These are phyloP conservation scores for Monosporascus sp. DNA, from an alignment of 2,329 filamentous ascomycete genomes.

Conservation along the genomic window DNA sequence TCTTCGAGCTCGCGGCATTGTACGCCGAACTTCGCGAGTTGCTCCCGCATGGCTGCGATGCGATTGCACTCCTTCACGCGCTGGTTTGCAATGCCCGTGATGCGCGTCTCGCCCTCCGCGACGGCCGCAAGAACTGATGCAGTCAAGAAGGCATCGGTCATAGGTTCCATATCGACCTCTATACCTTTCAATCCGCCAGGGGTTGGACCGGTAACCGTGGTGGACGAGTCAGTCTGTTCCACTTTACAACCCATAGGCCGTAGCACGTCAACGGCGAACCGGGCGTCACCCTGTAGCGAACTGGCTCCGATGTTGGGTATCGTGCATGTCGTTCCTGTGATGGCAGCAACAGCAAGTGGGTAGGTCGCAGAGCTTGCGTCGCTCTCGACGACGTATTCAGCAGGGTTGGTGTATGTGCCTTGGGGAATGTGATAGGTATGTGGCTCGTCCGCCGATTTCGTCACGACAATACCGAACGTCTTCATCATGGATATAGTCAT, in stretches of 20 bases:
- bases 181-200: conserved; percentile 69
- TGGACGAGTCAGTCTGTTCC: conserved; percentile 76
- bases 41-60: conserved; percentile 90
- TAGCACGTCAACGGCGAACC: conserved; percentile 86
- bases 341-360: conserved; percentile 86
- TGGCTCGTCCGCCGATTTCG: conserved; percentile 68
- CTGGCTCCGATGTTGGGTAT: conserved; percentile 91
- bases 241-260: conserved; percentile 91
- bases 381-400: conserved; percentile 87
- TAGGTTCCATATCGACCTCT: conserved; percentile 92
- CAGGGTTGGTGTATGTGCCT: conserved; percentile 75
- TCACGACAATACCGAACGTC: conserved; percentile 78
- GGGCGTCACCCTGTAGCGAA: conserved; percentile 90
- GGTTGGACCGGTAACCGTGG: conserved; percentile 86
- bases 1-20: conserved; percentile 83
- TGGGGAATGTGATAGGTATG: conserved; percentile 94
- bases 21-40: conserved; percentile 91
- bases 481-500: conserved; percentile 99
- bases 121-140: conserved; percentile 90
- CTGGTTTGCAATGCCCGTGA: conserved; percentile 94
- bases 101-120: conserved; percentile 74
- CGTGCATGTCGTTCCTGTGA: conserved; percentile 92
- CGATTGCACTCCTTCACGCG: conserved; percentile 97
- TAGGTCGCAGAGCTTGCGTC: conserved; percentile 98
- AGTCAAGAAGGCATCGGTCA: conserved; percentile 97